phyloP scores from a whole-genome alignment of 345 rosid genomes.

The Aegle marmelos region DNA sequence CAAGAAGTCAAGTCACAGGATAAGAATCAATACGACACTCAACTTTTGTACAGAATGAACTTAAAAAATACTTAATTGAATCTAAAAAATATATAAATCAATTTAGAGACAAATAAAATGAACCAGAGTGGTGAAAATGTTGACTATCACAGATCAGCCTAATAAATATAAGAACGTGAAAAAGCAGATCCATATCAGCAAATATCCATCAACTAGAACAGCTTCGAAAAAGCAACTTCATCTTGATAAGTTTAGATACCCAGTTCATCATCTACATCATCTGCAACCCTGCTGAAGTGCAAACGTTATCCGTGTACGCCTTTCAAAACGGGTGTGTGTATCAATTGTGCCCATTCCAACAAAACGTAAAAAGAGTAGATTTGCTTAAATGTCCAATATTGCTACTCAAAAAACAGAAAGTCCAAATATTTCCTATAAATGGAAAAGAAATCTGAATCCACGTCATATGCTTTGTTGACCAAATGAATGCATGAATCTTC shows the following conservation, averaged over 20 bases:
- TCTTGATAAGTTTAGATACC: neutral
- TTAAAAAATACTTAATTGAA: neutral
- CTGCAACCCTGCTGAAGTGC: neutral
- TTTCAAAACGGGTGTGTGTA: neutral
- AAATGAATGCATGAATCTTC: slow-evolving; percentile 5
- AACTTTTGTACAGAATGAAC: neutral
- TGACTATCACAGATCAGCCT: neutral
- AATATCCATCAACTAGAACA: neutral
- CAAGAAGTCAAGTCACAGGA: neutral
- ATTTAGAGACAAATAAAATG: neutral
- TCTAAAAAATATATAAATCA: neutral
- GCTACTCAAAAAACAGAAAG: neutral
- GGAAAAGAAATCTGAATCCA: neutral
- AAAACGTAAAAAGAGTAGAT: neutral
- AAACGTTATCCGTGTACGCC: neutral
- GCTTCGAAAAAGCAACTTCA: neutral
- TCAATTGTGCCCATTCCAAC: neutral
- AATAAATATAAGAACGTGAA: neutral
- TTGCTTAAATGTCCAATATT: neutral
- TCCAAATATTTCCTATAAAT: slow-evolving; percentile 3
- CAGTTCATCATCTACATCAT: neutral
- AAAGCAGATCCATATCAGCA: neutral
- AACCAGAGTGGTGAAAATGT: neutral
- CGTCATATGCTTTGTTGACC: neutral
- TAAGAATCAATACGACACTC: neutral